Percentiles rank a stretch among this genome's conserved stretches.
Conservation (phyloP, 1,284 basidiomycete species). For the Ustilago bromivora region DNA sequence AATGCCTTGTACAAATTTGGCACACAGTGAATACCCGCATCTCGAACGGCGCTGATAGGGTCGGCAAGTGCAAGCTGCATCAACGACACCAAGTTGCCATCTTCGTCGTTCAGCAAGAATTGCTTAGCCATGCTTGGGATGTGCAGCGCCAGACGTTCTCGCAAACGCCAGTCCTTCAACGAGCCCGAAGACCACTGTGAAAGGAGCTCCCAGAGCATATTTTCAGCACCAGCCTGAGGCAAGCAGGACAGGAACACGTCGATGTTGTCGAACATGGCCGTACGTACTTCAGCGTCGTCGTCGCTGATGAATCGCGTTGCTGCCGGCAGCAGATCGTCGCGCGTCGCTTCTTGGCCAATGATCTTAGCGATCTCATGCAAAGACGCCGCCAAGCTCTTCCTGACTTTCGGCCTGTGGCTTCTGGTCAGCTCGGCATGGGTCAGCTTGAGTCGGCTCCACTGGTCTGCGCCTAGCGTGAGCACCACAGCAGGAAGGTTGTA, state of each 20-base stretch:
- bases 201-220: constrained; percentile 75
- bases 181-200: constrained; percentile 76
- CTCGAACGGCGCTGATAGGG: constrained; percentile 83
- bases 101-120: constrained; percentile 68
- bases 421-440: constrained; percentile 78
- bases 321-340: constrained; percentile 77
- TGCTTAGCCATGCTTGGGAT: constrained; percentile 73
- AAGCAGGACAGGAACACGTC: constrained; percentile 73
- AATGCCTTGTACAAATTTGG: constrained; percentile 55
- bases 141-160: constrained; percentile 78
- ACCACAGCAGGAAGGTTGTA: constrained; percentile 95
- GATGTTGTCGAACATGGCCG: constrained; percentile 72
- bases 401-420: constrained; percentile 75
- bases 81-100: constrained; percentile 71
- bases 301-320: constrained; percentile 75
- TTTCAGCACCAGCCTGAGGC: constrained; percentile 73
- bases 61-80: constrained; percentile 81
- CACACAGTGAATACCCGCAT: constrained; percentile 78
- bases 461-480: constrained; percentile 80
- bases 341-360: constrained; percentile 79
- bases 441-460: constrained; percentile 83
- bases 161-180: constrained; percentile 84
- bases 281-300: constrained; percentile 76
- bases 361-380: constrained; percentile 90
- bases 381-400: constrained; percentile 84